phyloP scores from a whole-genome alignment of 768 basidiomycete genomes.

The Daedaleopsis sinensis region DNA sequence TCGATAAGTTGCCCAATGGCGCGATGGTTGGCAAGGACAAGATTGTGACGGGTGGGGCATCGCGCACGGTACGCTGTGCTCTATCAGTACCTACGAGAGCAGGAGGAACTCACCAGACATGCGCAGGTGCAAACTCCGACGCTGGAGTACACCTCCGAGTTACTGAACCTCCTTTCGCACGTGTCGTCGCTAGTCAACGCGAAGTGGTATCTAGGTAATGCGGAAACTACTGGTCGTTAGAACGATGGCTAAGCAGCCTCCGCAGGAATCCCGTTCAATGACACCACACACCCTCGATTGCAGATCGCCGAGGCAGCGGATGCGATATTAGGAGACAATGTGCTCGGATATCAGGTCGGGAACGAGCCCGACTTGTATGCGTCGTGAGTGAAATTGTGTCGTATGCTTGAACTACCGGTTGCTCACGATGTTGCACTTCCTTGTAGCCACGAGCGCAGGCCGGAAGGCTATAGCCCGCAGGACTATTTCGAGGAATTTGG shows the following conservation, averaged over 20 bases:
- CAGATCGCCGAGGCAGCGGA: constrained; percentile 61
- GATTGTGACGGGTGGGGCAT: constrained; percentile 1
- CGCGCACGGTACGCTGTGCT: not conserved
- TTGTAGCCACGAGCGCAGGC: constrained; percentile 39
- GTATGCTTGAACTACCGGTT: not conserved
- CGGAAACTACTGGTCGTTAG: not conserved
- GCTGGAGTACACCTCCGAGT: constrained; percentile 61
- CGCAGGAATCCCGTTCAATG: constrained; percentile 65
- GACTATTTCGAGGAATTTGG: constrained; percentile 60
- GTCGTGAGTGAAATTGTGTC: constrained; percentile 18
- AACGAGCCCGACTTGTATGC: constrained; percentile 82
- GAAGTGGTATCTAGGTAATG: constrained; percentile 63
- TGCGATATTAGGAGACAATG: constrained; percentile 60
- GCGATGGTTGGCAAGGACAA: constrained; percentile 54
- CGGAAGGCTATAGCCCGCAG: constrained; percentile 35
- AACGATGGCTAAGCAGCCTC: constrained; percentile 16
- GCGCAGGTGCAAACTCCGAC: constrained; percentile 69
- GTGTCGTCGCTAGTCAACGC: constrained; percentile 60
- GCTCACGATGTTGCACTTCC: not conserved
- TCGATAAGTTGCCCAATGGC: constrained; percentile 32
- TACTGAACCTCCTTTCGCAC: constrained; percentile 67
- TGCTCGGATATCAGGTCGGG: constrained; percentile 71
- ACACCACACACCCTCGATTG: constrained; percentile 54
- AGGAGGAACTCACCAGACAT: constrained; percentile 26
- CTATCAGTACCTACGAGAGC: too few relatives aligned